Base-by-base conservation (phyloP, 2,329 filamentous ascomycete genomes). In the Cytospora chrysosperma region DNA sequence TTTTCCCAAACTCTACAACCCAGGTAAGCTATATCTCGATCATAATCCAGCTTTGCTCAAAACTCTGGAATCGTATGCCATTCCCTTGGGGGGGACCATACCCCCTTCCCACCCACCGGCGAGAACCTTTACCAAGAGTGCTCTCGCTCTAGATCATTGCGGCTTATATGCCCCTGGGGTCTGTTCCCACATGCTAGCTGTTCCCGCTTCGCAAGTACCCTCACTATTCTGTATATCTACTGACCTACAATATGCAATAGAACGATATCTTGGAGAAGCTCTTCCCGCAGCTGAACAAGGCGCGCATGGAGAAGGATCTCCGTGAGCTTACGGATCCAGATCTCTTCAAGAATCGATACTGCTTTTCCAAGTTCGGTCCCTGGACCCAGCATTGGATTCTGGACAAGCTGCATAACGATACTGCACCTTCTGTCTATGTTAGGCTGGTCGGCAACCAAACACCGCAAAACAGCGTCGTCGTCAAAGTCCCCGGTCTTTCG, bases 211-310 rank as follows among this genome's bases (percentile, higher is more conserved):
- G 13, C 2, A 13, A 47, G n/a, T 24, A 4, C 10, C 10, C 9
- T 9, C 8, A 43, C 8, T 13, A 12, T 24, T 3, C 13, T 47
- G 8, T 2, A 47, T 2, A 2, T 9, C 7, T 24, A 24, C 43
- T 47, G 10, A 47, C 43, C n/a, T 24, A 19, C 5, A 21, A 13
- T 12, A 24, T 47, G 43, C 5, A n/a, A n/a, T 47, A 47, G n/a
- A 47, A 24, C n/a, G 10, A 24, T n/a, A 4, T 56, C 26, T 34
- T 61, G 34, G 19, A 24, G 24, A 27, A 56, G 7, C 21, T 56
- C n/a, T 61, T 61, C 28, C 59, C 52, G 21, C 52, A 24, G 21
- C 37, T 61, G 13, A 56, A 56, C 27, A 28, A 24, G 12, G n/a
- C 56, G 19, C 56, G 47, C 21, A 37, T 56, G n/a, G n/a, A 27